Evolutionary conservation across 2,329 filamentous ascomycete genomes (phyloP), one percentile per base, ranked within the genome.

Genomic region (Ophiostoma ulmi): DNA sequence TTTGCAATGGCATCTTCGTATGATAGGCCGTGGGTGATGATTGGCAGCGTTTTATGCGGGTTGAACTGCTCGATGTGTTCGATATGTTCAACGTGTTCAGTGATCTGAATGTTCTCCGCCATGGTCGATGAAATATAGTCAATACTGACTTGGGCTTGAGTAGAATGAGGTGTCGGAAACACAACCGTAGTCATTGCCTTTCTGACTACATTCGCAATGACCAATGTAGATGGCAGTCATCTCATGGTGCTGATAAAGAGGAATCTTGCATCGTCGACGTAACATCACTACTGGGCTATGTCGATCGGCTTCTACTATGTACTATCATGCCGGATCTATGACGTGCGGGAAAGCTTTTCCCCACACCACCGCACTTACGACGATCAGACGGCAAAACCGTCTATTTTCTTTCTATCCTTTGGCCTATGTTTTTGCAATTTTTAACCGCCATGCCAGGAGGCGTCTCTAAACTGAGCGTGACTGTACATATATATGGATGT

Each of bases 1-100:
- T 72, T 17, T 73, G 73, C n/a, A 72, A 65, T n/a, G 69, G 69
- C 67, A 69, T 71, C 55, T 26, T 41, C 36, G 72, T 71, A 48
- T 73, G 22, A 22, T 22, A 58, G 22, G 22, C 52, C 52, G 52
- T 26, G 26, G 52, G 52, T 58, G 52, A 58, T 58, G 52, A 31
- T 26, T 22, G 52, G 20, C 11, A 31, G n/a, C 22, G 52, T n/a
- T 10, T 22, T 58, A 3, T 26, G 52, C 52, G 52, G 52, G 52
- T 58, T 17, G n/a, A 58, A 58, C n/a, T 8, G 52, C 52, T 22
- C 52, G 13, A 58, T 58, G 52, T 58, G 52, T 58, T 58, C 52
- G n/a, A 5, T 20, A 7, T 48, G 10, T 13, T 13, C 44, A 6
- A 20, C n/a, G 44, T 48, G 20, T 17, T 20, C 41, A 5, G 41